Evolutionary conservation across 495 filamentous ascomycete species (phyloP).

Genomic region (Astrothelium subdiscretum): DNA sequence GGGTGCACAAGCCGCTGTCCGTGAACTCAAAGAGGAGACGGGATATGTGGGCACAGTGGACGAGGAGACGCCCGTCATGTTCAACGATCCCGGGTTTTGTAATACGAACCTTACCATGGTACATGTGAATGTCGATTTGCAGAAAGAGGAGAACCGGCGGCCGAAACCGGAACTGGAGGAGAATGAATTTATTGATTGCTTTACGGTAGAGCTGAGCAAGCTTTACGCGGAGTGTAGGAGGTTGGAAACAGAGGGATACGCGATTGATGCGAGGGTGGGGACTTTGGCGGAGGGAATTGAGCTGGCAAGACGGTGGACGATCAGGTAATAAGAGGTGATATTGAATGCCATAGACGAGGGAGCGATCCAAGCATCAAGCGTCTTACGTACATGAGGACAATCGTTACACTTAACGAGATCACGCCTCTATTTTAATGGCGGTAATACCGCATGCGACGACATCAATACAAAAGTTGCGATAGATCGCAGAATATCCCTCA

Average conservation of each 20-base stretch:
- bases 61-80: conserved; percentile 45
- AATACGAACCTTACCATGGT: conserved; percentile 13
- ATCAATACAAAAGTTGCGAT: too few species aligned
- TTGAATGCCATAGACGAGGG: too few species aligned
- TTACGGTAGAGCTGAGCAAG: conserved; percentile 30
- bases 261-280: conserved; percentile 52
- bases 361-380: too few species aligned
- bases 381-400: too few species aligned
- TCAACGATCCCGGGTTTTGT: conserved; percentile 28
- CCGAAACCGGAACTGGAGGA: conserved; percentile 31
- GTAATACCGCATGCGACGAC: too few species aligned
- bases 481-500: too few species aligned
- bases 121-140: conserved; percentile 1
- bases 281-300: conserved; percentile 81
- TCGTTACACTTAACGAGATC: too few species aligned
- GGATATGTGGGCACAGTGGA: conserved; percentile 61
- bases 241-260: conserved; percentile 4
- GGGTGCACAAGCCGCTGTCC: conserved; percentile 63
- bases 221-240: conserved; percentile 27
- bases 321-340: conserved; percentile 19
- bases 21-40: conserved; percentile 92
- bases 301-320: conserved; percentile 52
- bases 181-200: conserved; percentile 29
- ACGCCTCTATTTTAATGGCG: too few species aligned
- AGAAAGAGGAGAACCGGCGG: conserved; percentile 23